Percentiles rank a stretch among this genome's conserved stretches.
phyloP scores from a whole-genome alignment of 495 filamentous ascomycete genomes.

The Penicillium lividum region DNA sequence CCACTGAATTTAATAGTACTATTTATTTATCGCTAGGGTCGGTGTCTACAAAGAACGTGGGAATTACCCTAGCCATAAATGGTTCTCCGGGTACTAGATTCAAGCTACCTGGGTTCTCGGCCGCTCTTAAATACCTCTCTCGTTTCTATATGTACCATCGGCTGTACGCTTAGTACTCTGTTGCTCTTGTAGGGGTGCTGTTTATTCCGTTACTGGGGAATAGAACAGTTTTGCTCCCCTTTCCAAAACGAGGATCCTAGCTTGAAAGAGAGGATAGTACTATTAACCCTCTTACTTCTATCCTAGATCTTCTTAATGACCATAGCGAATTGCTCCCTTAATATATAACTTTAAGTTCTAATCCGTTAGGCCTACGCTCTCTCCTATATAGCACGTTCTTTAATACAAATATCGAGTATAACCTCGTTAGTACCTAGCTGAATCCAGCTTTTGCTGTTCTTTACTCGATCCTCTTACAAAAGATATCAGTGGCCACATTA shows the following conservation, averaged over 20 bases:
- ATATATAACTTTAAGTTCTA: conserved; percentile 31
- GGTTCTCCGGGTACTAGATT: too few relatives aligned
- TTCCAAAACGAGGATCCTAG: conserved; percentile 15
- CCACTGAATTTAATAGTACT: too few relatives aligned
- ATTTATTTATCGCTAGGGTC: too few relatives aligned
- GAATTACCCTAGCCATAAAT: too few relatives aligned
- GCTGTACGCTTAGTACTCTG: too few relatives aligned
- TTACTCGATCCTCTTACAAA: conserved; percentile 14
- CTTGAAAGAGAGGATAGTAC: background rate
- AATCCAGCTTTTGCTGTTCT: conserved; percentile 32
- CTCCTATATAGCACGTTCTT: conserved; percentile 32
- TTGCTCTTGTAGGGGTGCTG: too few relatives aligned
- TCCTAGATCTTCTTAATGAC: conserved; percentile 17
- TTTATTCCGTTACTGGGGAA: background rate
- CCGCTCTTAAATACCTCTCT: too few relatives aligned
- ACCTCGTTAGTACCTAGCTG: conserved; percentile 35
- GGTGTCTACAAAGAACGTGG: too few relatives aligned
- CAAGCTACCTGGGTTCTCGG: too few relatives aligned
- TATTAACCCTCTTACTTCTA: conserved; percentile 8
- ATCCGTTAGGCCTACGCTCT: conserved; percentile 30
- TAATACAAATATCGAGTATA: conserved; percentile 29
- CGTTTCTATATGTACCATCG: too few relatives aligned
- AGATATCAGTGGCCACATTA: conserved; percentile 12
- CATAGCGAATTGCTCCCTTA: conserved; percentile 18
- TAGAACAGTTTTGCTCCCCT: conserved; percentile 18